Evolutionary conservation across 164 flowering plant genomes (phyloP).

Genomic region (Kalanchoe fedtschenkoi): DNA sequence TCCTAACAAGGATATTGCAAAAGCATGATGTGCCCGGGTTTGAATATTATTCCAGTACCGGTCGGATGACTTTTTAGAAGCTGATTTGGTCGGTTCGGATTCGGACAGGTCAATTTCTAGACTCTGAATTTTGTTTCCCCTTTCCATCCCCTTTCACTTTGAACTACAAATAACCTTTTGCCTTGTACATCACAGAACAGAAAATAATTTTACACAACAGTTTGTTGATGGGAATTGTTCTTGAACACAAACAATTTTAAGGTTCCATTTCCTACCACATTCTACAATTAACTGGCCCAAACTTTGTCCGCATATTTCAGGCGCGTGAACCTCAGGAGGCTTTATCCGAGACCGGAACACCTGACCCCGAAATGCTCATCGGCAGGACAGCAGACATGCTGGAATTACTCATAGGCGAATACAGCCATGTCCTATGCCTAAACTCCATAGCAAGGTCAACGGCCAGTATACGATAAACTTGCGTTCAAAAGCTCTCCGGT

Average conservation of each 20-base stretch:
- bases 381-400: constrained; percentile 92
- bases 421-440: constrained; percentile 29
- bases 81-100: constrained; percentile 96
- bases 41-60: constrained; percentile 85
- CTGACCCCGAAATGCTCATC: constrained; percentile 59
- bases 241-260: too few relatives aligned
- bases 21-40: constrained; percentile 71
- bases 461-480: too few relatives aligned
- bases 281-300: not conserved
- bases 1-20: constrained; percentile 46
- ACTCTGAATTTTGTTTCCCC: not conserved
- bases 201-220: too few relatives aligned
- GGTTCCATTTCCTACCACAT: too few relatives aligned
- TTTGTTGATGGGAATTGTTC: too few relatives aligned
- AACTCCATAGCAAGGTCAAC: too few relatives aligned
- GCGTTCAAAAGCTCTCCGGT: too few relatives aligned
- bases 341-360: constrained; percentile 62
- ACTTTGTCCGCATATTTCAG: constrained; percentile 23
- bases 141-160: not conserved
- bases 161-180: not conserved
- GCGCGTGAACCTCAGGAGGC: constrained; percentile 79
- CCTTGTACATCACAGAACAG: constrained; percentile 8
- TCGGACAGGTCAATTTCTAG: constrained; percentile 65
- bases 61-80: constrained; percentile 94
- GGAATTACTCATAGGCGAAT: constrained; percentile 60